phyloP scores from a whole-genome alignment of 2,329 filamentous ascomycete genomes.

The Tolypocladium album region DNA sequence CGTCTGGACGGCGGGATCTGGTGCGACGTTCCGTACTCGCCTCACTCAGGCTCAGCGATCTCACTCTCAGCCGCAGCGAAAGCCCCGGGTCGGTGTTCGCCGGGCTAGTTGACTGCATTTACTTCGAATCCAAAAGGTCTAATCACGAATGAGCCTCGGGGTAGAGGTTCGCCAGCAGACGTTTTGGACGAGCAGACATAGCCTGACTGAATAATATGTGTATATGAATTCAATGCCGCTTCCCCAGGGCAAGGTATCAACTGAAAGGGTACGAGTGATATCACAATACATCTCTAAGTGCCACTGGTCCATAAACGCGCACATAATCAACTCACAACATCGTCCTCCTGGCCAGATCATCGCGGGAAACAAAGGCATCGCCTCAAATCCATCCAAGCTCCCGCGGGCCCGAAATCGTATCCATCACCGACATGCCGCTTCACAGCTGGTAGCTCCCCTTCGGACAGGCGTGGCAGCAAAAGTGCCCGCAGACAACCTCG shows the following conservation, averaged over 20 bases:
- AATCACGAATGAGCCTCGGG: neutral
- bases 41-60: neutral
- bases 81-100: neutral
- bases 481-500: constrained; percentile 40
- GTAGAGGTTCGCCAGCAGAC: neutral
- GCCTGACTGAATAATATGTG: too few relatives aligned
- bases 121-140: neutral
- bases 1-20: neutral
- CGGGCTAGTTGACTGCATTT: neutral
- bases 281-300: neutral
- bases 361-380: neutral
- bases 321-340: neutral
- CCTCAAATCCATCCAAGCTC: neutral
- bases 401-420: neutral
- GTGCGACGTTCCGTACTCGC: neutral
- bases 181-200: too few relatives aligned
- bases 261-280: neutral
- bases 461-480: constrained; percentile 29
- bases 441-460: neutral
- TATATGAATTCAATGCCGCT: neutral
- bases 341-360: neutral
- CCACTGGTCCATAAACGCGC: neutral
- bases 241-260: neutral
- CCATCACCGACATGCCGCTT: neutral
- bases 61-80: neutral